Base-by-base conservation (phyloP, 2,329 filamentous ascomycete genomes). In the Madurella fahalii region DNA sequence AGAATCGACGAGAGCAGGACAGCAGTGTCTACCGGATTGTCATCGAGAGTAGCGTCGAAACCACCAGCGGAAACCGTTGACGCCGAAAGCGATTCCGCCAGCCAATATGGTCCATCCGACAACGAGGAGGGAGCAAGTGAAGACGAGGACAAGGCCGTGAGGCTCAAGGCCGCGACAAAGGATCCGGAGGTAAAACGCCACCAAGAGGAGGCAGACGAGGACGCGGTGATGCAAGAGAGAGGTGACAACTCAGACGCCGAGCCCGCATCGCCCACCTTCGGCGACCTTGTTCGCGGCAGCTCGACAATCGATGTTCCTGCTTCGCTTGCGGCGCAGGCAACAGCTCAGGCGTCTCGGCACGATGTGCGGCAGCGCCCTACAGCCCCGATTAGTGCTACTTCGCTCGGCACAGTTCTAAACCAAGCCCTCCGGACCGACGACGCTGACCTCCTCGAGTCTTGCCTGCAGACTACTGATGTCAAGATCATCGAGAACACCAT, bases 371-470 rank as follows among this genome's bases (percentile, higher is more conserved):
- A 71, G 74, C 52, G 75, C 87, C 58, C 78, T 79, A 16, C 76
- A 83, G 17, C 87, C 86, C 12, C 58, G 9, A 52, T 63, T 48
- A 85, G 85, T 12, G 85, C 87, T 56, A 85, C 90, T 56, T 96
- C 93, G 7, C 82, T 99, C 48, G 87, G 89, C 46, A 96, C 90
- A 5, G 90, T 96, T n/a, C 85, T 99, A 56, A 86, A 91, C 13
- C 93, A 97, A 71, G 90, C 94, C 5, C 85, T 99, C 53, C 88
- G 87, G 65, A 96, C 92, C 58, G 94, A 96, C 72, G 94, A 99
- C 74, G 81, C 82, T 58, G 85, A 87, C 59, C 86, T 96, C 50
- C 85, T 99, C 64, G 93, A 97, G 76, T 91, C 90, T 0, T 97
- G 93, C 72, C 83, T 99, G 65, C 88, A 90, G 65, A 87, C 87